Percentiles rank a stretch among this genome's conserved stretches.
Conservation (phyloP, 257 asterid species). For the Solanum appendiculatum region DNA sequence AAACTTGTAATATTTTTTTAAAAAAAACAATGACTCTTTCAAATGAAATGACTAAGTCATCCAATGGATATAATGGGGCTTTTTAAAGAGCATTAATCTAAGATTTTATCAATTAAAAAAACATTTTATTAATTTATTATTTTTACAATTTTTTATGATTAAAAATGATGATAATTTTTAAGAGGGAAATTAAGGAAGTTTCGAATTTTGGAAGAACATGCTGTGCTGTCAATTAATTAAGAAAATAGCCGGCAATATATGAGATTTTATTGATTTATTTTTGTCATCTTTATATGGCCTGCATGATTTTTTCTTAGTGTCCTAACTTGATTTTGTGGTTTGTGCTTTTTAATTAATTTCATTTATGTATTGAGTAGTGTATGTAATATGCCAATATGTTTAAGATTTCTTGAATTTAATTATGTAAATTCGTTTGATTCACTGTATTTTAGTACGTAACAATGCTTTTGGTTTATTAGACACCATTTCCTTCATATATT, state of each 20-base stretch:
- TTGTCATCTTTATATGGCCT: slow-evolving; percentile 54
- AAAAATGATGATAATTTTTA: neutral
- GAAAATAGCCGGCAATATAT: slow-evolving; percentile 45
- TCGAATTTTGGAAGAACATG: slow-evolving; percentile 1
- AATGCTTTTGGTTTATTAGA: neutral
- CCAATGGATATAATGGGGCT: slow-evolving; percentile 15
- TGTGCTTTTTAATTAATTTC: neutral
- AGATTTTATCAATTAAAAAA: neutral
- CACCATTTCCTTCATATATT: neutral
- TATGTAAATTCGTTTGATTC: neutral
- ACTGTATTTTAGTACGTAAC: neutral
- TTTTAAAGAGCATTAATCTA: slow-evolving; percentile 35
- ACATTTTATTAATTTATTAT: neutral
- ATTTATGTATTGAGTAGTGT: neutral
- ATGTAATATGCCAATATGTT: neutral
- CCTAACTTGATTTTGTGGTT: slow-evolving; percentile 18
- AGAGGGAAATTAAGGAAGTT: neutral
- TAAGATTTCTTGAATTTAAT: neutral
- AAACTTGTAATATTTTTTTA: neutral
- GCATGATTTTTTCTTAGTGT: slow-evolving; percentile 31
- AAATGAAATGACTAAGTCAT: slow-evolving; percentile 42
- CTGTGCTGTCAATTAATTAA: slow-evolving; percentile 36
- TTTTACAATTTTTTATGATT: neutral
- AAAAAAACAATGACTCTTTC: neutral
- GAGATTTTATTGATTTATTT: neutral